Percentiles rank a stretch among this genome's conserved stretches.
Evolutionary conservation across 768 basidiomycete species (phyloP).

Genomic region (Dioszegia crocea): DNA sequence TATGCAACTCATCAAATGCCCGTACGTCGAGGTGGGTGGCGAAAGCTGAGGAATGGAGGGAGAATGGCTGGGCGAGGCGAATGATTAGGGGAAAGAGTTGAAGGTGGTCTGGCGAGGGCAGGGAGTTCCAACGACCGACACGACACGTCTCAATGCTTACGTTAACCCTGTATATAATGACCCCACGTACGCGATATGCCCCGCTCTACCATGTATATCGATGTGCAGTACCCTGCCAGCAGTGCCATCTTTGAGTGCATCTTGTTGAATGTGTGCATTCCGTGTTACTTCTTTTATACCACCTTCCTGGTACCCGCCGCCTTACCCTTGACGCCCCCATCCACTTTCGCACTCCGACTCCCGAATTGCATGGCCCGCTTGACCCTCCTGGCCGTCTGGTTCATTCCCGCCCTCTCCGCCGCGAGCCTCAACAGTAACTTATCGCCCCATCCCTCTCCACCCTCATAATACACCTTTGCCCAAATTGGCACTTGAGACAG

Average conservation of each 20-base stretch:
- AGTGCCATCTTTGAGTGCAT: no score
- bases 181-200: no score
- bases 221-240: no score
- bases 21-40: background rate
- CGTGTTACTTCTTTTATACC: background rate
- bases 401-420: conserved; percentile 67
- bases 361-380: conserved; percentile 99
- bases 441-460: conserved; percentile 68
- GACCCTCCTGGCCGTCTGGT: conserved; percentile 68
- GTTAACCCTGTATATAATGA: no score
- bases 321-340: conserved; percentile 16
- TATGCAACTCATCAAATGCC: background rate
- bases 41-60: no score
- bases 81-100: no score
- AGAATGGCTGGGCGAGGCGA: no score
- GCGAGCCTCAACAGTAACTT: conserved; percentile 77
- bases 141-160: no score
- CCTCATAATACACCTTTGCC: conserved; percentile 65
- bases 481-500: conserved; percentile 75
- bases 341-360: conserved; percentile 45
- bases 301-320: conserved; percentile 5
- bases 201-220: no score
- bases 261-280: no score
- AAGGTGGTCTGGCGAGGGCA: no score
- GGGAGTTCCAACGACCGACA: no score